phyloP scores from a whole-genome alignment of 495 filamentous ascomycete species.

The Penicillium coprophilum region DNA sequence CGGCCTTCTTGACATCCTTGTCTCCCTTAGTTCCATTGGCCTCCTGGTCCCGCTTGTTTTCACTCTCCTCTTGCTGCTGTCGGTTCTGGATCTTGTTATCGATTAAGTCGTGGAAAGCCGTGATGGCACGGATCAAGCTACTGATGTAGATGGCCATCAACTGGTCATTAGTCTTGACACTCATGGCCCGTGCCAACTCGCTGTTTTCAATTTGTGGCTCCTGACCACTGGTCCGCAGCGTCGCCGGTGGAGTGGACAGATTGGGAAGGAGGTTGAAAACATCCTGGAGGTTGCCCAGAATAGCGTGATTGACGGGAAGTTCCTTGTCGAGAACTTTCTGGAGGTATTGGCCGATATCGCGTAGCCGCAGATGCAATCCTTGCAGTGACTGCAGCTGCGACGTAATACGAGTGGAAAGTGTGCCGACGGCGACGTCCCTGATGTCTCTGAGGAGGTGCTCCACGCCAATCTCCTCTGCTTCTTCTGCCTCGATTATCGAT shows the following conservation, averaged over 20 bases:
- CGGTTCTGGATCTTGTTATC: slow-evolving; percentile 99
- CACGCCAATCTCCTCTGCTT: slow-evolving; percentile 98
- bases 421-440: slow-evolving; percentile 94
- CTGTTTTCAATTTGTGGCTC: slow-evolving; percentile 60
- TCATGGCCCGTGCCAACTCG: slow-evolving; percentile 92
- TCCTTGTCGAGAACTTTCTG: slow-evolving; percentile 92
- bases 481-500: slow-evolving; percentile 97
- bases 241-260: slow-evolving; percentile 75
- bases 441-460: slow-evolving; percentile 98
- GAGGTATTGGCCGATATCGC: slow-evolving; percentile 92
- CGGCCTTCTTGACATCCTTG: slow-evolving; percentile 64
- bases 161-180: slow-evolving; percentile 98
- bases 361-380: slow-evolving; percentile 90
- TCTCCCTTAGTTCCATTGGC: slow-evolving; percentile 56
- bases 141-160: slow-evolving; percentile 96
- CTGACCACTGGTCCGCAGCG: slow-evolving; percentile 48
- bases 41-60: slow-evolving; percentile 73
- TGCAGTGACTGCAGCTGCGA: slow-evolving; percentile 97
- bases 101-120: slow-evolving; percentile 97
- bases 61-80: slow-evolving; percentile 94
- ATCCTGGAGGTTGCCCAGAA: slow-evolving; percentile 95
- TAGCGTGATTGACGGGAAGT: slow-evolving; percentile 94
- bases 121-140: slow-evolving; percentile 94
- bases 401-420: slow-evolving; percentile 95
- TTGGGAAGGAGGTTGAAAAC: slow-evolving; percentile 99